Evolutionary conservation across 495 filamentous ascomycete species (phyloP), one percentile per base, ranked within the genome.

Genomic region (Apiosordaria backusii): DNA sequence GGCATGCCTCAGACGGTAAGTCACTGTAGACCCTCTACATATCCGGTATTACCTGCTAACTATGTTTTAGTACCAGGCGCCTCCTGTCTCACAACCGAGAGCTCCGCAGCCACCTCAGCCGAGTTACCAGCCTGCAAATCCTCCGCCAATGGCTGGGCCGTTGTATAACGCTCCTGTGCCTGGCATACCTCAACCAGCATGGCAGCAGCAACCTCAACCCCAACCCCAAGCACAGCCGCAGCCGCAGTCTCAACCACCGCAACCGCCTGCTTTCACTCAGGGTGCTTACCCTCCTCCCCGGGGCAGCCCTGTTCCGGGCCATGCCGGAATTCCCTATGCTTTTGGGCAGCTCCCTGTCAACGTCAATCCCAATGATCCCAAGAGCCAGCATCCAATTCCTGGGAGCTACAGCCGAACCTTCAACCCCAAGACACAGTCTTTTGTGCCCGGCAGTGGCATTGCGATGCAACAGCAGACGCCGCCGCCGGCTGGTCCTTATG

Each of bases 341-440:
- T 96, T 89, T 75, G 87, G 89, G 7, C 91, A 93, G 70, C 83
- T 93, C 26, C 91, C 91, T 3, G 86, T 81, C 16, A 87, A 92
- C 68, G 81, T 82, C 63, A 84, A 90, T 72, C 86, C 87, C 62
- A 77, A 87, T 50, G 84, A 86, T 61, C 82, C 88, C 53, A 87
- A 89, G 72, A 86, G 83, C 57, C 83, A 88, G 65, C 90, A 95
- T 73, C 88, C 90, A 27, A 84, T 96, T 53, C 90, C 91, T 16
- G 91, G 90, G 19, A 92, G 88, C 76, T 96, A 89, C 76, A 90
- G 87, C 72, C 82, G 92, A 71, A 85, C 89, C 22, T 97, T 97
- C 81, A 97, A 97, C 70, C 93, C 93, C 0, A 92, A 96, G 76
- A 97, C 91, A 13, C 90, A 93, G 66, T 87, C 92, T 2, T 97